Percentiles rank a stretch among this genome's conserved stretches.
These are phyloP conservation scores for Drosera capensis DNA, from an alignment of 148 eudicot species.

Conservation along the genomic window DNA sequence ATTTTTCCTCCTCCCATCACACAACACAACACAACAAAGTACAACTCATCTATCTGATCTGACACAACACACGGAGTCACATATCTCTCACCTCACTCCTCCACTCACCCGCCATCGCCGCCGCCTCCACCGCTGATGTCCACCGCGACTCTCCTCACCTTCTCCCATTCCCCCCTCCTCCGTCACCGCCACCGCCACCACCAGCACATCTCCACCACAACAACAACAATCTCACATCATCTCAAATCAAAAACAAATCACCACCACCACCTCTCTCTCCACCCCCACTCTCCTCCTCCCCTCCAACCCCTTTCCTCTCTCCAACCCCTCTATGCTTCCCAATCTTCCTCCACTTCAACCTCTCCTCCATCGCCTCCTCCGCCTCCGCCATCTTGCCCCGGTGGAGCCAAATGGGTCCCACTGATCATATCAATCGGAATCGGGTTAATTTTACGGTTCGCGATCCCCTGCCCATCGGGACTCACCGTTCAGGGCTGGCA, in stretches of 20 bases:
- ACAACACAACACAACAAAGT: too few relatives aligned
- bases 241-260: too few relatives aligned
- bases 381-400: neutral
- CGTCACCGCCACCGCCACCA: constrained; percentile 7
- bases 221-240: neutral
- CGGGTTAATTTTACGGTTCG: constrained; percentile 43
- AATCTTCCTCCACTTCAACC: constrained; percentile 8
- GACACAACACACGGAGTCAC: neutral
- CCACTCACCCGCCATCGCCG: constrained; percentile 2
- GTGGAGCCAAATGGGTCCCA: constrained; percentile 42
- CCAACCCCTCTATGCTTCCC: constrained; percentile 15
- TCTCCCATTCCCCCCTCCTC: constrained; percentile 5
- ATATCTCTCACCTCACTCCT: neutral
- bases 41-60: too few relatives aligned
- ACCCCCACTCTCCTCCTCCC: constrained; percentile 4
- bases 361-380: constrained; percentile 1
- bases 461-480: constrained; percentile 43
- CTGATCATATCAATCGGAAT: constrained; percentile 26
- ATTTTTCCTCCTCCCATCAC: neutral
- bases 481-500: constrained; percentile 63
- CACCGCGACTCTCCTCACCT: constrained; percentile 19
- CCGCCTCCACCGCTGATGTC: constrained; percentile 23
- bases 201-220: constrained; percentile 5
- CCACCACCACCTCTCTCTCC: constrained; percentile 4
- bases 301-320: constrained; percentile 10